phyloP scores from a whole-genome alignment of 2,329 filamentous ascomycete genomes.

The Fusarium nodosum region DNA sequence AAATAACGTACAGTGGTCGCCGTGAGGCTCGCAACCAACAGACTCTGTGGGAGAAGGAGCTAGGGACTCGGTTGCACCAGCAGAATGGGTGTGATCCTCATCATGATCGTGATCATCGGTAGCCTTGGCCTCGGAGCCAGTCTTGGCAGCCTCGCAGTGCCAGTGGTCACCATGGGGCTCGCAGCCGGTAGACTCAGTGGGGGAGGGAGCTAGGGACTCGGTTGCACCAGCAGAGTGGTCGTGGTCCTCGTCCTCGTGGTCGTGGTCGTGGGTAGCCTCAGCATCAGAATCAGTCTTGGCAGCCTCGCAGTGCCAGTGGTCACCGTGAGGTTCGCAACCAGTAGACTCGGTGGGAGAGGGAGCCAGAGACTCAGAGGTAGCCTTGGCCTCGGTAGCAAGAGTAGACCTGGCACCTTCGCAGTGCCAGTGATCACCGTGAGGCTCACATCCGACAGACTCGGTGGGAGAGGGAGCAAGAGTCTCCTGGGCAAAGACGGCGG shows the following conservation, averaged over 20 bases:
- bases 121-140: constrained; percentile 26
- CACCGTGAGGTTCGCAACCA: constrained; percentile 45
- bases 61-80: constrained; percentile 20
- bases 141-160: constrained; percentile 46
- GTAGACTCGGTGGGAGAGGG: constrained; percentile 44
- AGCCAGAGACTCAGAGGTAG: constrained; percentile 16
- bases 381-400: constrained; percentile 17
- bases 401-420: constrained; percentile 39
- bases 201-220: constrained; percentile 29
- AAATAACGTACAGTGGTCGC: constrained; percentile 43
- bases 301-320: constrained; percentile 48
- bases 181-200: constrained; percentile 45
- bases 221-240: constrained; percentile 28
- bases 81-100: constrained; percentile 18
- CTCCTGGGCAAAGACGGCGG: constrained; percentile 38
- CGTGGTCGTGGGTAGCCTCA: constrained; percentile 23
- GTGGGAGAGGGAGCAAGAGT: constrained; percentile 42
- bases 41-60: constrained; percentile 46
- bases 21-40: constrained; percentile 43
- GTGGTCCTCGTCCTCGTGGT: constrained; percentile 10
- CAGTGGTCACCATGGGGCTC: constrained; percentile 46
- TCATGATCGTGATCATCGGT: constrained; percentile 23
- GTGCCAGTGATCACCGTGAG: constrained; percentile 47
- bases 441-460: constrained; percentile 45
- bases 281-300: constrained; percentile 33